phyloP scores from a whole-genome alignment of 495 filamentous ascomycete genomes.

The Xylaria nigripes region DNA sequence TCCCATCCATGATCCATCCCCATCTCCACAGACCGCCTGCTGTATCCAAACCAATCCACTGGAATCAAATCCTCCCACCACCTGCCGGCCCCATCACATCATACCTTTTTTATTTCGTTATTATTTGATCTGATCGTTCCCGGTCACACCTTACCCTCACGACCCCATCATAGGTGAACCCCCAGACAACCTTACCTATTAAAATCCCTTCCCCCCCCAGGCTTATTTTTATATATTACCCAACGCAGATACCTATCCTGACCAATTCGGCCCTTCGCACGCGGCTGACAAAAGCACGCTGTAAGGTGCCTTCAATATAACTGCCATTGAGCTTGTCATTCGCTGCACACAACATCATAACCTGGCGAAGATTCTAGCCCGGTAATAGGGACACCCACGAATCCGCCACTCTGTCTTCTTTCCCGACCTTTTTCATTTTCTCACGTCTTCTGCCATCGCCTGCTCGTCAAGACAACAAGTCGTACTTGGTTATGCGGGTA shows the following conservation, averaged over 20 bases:
- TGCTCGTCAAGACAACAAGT: neutral
- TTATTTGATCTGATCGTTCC: conserved; percentile 14
- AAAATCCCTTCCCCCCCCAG: neutral
- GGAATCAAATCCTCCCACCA: conserved; percentile 10
- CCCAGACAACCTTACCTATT: neutral
- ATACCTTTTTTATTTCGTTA: conserved; percentile 7
- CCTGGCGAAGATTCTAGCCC: neutral
- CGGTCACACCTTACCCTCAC: conserved; percentile 4
- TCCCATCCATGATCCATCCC: neutral
- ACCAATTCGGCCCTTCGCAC: conserved; percentile 11
- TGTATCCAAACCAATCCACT: conserved; percentile 13
- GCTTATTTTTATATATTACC: neutral
- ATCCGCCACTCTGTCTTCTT: neutral
- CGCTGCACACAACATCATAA: neutral
- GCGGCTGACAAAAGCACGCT: conserved; percentile 2
- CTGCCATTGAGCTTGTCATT: neutral
- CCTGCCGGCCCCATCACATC: conserved; percentile 12
- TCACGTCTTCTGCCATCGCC: neutral
- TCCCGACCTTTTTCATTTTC: neutral
- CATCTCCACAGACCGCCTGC: conserved; percentile 11
- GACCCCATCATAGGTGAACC: conserved; percentile 10
- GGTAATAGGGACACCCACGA: neutral
- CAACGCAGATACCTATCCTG: neutral
- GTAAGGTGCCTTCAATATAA: neutral
- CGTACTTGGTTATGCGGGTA: conserved; percentile 1